Conservation (phyloP, 176 grass and related monocot species). For the Ensete glaucum region DNA sequence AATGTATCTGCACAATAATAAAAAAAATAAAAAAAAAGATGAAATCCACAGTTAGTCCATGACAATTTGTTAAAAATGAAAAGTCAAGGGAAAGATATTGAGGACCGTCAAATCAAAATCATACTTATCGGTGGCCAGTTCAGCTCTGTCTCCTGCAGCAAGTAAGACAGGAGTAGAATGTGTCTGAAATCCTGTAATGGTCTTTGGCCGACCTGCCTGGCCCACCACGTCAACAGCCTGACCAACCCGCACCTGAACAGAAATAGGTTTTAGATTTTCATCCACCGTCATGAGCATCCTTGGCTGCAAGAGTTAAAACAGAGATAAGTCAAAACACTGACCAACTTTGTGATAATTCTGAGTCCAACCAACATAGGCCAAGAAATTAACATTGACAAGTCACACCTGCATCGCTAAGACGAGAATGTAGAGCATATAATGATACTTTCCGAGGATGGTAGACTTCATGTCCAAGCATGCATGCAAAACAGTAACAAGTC, state of each 20-base stretch:
- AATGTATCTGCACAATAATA: constrained; percentile 49
- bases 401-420: constrained; percentile 90
- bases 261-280: constrained; percentile 79
- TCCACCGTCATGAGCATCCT: constrained; percentile 96
- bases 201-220: constrained; percentile 95
- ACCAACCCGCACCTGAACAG: constrained; percentile 87
- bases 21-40: no score
- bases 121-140: constrained; percentile 93
- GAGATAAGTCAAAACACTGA: not conserved
- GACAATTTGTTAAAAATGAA: not conserved
- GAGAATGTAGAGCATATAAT: constrained; percentile 85
- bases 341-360: not conserved
- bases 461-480: constrained; percentile 96
- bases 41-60: not conserved
- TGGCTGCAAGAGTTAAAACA: constrained; percentile 41
- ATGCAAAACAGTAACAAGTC: constrained; percentile 77
- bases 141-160: constrained; percentile 84
- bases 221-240: constrained; percentile 97
- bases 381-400: not conserved
- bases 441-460: constrained; percentile 81
- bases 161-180: constrained; percentile 93
- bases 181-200: constrained; percentile 96
- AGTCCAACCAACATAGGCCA: not conserved
- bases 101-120: not conserved
- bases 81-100: not conserved